Evolutionary conservation across 192 early-diverging fungal species (phyloP), one percentile per base, ranked within the genome.

Genomic region (Coemansia sp.): DNA sequence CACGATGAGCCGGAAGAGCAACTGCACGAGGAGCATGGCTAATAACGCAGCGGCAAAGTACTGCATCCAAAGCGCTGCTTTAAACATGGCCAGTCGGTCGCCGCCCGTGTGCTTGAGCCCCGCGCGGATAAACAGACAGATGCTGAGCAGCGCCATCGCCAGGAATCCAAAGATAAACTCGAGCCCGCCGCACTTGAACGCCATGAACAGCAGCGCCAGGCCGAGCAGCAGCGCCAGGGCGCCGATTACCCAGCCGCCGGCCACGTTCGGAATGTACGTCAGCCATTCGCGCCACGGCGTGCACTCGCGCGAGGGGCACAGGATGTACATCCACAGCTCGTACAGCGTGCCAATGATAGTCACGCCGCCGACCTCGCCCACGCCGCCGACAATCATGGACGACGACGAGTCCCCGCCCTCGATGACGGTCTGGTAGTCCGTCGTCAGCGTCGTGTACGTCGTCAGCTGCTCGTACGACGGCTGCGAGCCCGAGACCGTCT

Each of bases 241-340:
- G 27, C 76, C 76, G 23, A 79, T 51, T 6, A 69, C 62, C 76
- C 76, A 79, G 4, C 76, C 76, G 18, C 69, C 76, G 0, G 65
- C 65, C 3, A 69, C 60, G 40, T 63, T 79, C 24, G 76, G 76
- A 23, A 77, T 77, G 33, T 70, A 77, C n/a, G 74, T 77, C 24
- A 77, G 74, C 74, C 74, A 77, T 47, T 77, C 74, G 63, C 74
- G 74, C 64, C 60, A 65, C 46, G 67, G 60, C 52, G 68, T 63
- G 64, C 74, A 77, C 35, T 69, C 54, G 16, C 35, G 50, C 12
- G 74, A 77, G 16, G 74, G 74, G 4, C 74, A 77, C 74, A 77
- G 40, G 25, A 77, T 63, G 60, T 60, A 77, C 74, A 77, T 77
- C 74, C 74, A 77, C 22, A 70, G 45, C 35, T 77, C 58, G 64